Percentiles rank a stretch among this genome's conserved stretches.
Conservation (phyloP, 2,329 filamentous ascomycete genomes). For the Tolypocladium tundrense region DNA sequence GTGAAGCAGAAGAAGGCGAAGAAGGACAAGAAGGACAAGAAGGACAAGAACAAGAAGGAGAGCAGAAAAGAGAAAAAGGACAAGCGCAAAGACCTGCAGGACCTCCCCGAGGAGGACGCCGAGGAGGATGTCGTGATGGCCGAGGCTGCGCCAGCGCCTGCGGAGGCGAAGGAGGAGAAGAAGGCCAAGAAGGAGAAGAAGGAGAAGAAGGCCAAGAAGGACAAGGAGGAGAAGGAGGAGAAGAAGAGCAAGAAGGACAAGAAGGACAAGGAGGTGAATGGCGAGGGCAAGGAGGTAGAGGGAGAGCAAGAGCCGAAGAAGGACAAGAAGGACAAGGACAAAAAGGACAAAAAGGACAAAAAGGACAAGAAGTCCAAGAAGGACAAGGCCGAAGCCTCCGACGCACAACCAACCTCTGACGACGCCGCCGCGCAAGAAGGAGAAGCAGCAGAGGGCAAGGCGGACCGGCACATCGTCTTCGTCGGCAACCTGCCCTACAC, state of each 20-base stretch:
- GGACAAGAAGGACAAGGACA: conserved; percentile 1
- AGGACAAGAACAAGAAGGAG: conserved; percentile 18
- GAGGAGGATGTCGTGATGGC: conserved; percentile 10
- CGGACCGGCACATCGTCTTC: conserved; percentile 22
- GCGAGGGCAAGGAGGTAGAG: conserved; percentile 13
- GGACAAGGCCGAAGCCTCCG: background rate
- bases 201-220: conserved; percentile 7
- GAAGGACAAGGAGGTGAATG: conserved; percentile 9
- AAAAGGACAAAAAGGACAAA: conserved; percentile 4
- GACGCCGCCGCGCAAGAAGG: background rate
- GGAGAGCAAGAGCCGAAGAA: conserved; percentile 23
- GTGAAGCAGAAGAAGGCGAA: conserved; percentile 19
- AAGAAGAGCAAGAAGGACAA: conserved; percentile 10
- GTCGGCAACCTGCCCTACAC: conserved; percentile 78
- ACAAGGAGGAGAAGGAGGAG: conserved; percentile 7
- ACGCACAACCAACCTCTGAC: background rate
- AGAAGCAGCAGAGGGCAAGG: conserved; percentile 5
- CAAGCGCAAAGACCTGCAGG: conserved; percentile 26
- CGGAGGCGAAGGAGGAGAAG: conserved; percentile 8
- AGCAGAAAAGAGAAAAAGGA: conserved; percentile 30
- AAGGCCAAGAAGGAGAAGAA: conserved; percentile 9
- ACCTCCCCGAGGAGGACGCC: conserved; percentile 23
- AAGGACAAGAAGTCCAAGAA: conserved; percentile 4
- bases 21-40: conserved; percentile 22
- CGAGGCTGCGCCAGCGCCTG: conserved; percentile 6